Base-by-base conservation (phyloP, 2,329 filamentous ascomycete species). In the Nigrospora oryzae region DNA sequence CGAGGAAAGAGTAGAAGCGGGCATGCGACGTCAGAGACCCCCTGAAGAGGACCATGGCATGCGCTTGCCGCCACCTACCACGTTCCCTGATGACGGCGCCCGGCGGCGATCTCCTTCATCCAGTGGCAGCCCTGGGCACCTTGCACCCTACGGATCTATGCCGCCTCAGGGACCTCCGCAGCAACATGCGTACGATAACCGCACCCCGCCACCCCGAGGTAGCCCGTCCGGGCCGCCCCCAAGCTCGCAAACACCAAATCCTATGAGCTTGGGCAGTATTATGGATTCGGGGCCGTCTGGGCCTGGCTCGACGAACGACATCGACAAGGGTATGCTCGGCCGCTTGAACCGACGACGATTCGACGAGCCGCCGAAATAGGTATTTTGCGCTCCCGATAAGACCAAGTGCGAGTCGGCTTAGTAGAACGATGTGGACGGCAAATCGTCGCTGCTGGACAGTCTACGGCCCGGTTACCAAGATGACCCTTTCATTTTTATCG, bases 251-350 rank as follows among this genome's bases (percentile, higher is more conserved):
- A 64, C 63, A 19, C 66, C 64, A 48, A 65, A 60, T 46, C 74
- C 71, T n/a, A 77, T 77, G 73, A 77, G 71, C 53, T 53, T 75
- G 36, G 71, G 68, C 54, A 74, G 72, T 46, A 60, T 75, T 49
- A 69, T 76, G 55, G 73, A 71, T 42, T 53, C 54, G 13, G 54
- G 46, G 63, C 63, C 40, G 7, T 28, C 23, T 28, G 23, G 23
- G 23, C 34, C 34, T 4, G 15, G 15, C 5, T 17, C 15, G 17
- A 15, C 37, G 12, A 71, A 65, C 51, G 74, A 78, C 46, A 77
- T 79, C 46, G 76, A 79, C 52, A 67, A 68, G 51, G 69, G 63
- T 47, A 79, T 79, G 76, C 64, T 79, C 45, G 68, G 69, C 35
- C 68, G 72, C 34, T 56, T 79, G 42, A 73, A 76, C 49, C 63